Conservation (phyloP, 805 yeast species). For the Hermanozyma aechmeae region DNA sequence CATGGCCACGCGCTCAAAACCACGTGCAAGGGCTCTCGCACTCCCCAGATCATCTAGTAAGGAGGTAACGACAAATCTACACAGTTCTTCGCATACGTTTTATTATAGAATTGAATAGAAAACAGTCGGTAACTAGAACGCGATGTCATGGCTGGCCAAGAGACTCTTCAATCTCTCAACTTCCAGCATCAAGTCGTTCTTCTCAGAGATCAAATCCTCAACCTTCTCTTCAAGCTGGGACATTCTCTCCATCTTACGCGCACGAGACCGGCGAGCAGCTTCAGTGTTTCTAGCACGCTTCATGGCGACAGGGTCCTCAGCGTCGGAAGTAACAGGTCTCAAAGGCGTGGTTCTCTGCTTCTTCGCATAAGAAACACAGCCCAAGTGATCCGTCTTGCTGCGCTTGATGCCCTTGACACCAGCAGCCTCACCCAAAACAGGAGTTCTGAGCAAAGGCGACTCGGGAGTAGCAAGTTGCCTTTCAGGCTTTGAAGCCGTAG, state of each 20-base stretch:
- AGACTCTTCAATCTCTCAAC: slow-evolving; percentile 48
- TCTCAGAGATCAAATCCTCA: slow-evolving; percentile 50
- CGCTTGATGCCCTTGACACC: not conserved
- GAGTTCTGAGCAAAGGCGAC: slow-evolving; percentile 8
- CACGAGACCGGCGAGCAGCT: slow-evolving; percentile 93
- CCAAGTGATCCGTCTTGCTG: slow-evolving; percentile 55
- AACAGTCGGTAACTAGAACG: not conserved
- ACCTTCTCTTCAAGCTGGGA: slow-evolving; percentile 71
- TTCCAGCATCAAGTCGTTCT: slow-evolving; percentile 54
- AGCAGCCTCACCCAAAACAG: slow-evolving; percentile 2
- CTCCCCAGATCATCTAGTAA: no score
- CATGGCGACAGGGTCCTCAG: slow-evolving; percentile 58
- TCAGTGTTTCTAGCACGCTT: slow-evolving; percentile 97
- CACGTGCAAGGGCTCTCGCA: no score
- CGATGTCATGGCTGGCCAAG: slow-evolving; percentile 13
- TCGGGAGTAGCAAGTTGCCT: slow-evolving; percentile 20
- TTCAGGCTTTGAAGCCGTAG: slow-evolving; percentile 3
- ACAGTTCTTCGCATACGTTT: no score
- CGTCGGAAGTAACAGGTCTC: slow-evolving; percentile 53
- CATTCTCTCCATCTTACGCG: slow-evolving; percentile 87
- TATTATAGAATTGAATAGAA: no score
- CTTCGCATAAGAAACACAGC: slow-evolving; percentile 67
- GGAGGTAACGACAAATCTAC: no score
- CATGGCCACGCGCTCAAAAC: no score
- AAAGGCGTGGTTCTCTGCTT: slow-evolving; percentile 69